Evolutionary conservation across 306 rosid species (phyloP).

Genomic region (Amphicarpaea edgeworthii): DNA sequence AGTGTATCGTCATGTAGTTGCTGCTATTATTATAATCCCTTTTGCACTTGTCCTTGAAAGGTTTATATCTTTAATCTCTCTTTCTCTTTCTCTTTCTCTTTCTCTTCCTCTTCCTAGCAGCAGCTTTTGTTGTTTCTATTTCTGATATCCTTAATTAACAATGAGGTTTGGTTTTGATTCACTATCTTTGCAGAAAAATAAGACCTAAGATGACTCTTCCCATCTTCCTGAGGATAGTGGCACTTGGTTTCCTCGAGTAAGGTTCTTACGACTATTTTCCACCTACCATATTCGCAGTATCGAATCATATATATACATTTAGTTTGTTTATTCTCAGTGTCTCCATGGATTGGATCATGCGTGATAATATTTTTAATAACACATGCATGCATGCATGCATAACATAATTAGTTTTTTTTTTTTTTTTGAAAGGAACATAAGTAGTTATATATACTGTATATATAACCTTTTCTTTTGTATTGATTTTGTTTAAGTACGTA

Average conservation of each 20-base stretch:
- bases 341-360: slow-evolving; percentile 2
- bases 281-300: slow-evolving; percentile 7
- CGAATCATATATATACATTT: background rate
- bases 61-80: slow-evolving; percentile 46
- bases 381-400: slow-evolving; percentile 56
- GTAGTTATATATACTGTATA: background rate
- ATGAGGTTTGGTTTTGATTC: background rate
- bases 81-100: background rate
- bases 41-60: slow-evolving; percentile 87
- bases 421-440: no score
- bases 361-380: slow-evolving; percentile 5
- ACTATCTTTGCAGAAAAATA: slow-evolving; percentile 66
- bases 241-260: slow-evolving; percentile 95
- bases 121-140: background rate
- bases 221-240: slow-evolving; percentile 71
- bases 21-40: slow-evolving; percentile 70
- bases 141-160: background rate
- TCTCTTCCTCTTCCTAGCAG: background rate
- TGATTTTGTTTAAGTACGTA: background rate
- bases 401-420: no score
- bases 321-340: background rate
- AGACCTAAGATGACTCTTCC: slow-evolving; percentile 97
- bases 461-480: background rate
- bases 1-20: slow-evolving; percentile 86
- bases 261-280: slow-evolving; percentile 34